Evolutionary conservation across 2,329 filamentous ascomycete genomes (phyloP), one percentile per base, ranked within the genome.

Genomic region (Microdochium bolleyi): DNA sequence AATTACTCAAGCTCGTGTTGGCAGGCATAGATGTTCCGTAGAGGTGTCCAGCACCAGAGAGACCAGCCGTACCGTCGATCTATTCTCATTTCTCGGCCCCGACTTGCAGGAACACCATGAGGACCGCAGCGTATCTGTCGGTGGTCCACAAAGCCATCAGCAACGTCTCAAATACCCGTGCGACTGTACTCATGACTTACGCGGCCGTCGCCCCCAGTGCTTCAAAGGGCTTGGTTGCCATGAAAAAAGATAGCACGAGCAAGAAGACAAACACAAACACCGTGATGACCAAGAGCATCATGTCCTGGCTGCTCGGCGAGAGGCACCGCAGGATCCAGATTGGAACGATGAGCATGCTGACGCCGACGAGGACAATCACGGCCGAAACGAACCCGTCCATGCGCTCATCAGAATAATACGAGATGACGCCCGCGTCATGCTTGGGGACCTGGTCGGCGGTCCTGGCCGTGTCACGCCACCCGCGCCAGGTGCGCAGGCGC

Each of bases 211-310:
- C 59, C 1, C 52, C 57, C 2, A 62, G 48, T 13, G 55, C 56
- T 19, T 62, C 60, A 44, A 61, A 58, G 9, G 57, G 60, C 38
- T 60, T 61, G 5, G 59, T 51, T 4, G 55, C 54, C 54, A 58
- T 56, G 11, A 34, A 53, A 24, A 54, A 60, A 1, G 58, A 58
- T 9, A 61, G 48, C 2, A 58, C 50, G 21, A 56, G 13, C 2
- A 61, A 52, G 30, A 59, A 58, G 7, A 55, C 49, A 9, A 56
- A 49, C 19, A 67, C 55, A 49, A 68, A 70, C 1, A 55, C 30
- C 0, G 67, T 68, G 22, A 69, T 70, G 3, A 66, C 57, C 1
- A 41, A 57, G 8, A 69, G 49, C 50, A 66, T 68, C 8, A n/a
- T 37, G 2, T 49, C 48, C n/a, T 55, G 16, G 16, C 27, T 41